Evolutionary conservation across 306 rosid species (phyloP).

Genomic region (Corylus americana): DNA sequence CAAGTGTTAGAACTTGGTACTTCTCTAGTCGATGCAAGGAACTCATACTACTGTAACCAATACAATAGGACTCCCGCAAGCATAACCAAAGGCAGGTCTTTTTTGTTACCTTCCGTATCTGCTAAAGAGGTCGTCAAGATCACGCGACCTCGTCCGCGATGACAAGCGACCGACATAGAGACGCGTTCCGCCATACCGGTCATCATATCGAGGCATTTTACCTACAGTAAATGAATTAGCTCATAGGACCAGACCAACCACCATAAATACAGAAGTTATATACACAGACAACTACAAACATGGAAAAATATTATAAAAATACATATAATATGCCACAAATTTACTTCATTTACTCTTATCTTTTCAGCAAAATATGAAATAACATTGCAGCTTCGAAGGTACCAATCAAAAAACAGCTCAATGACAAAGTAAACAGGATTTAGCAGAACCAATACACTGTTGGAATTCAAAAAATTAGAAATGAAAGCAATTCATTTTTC

Average conservation of each 20-base stretch:
- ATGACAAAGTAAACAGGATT: too few species aligned
- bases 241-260: not conserved
- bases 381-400: not conserved
- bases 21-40: not conserved
- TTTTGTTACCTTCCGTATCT: constrained; percentile 68
- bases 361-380: not conserved
- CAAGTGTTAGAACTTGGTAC: not conserved
- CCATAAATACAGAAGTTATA: not conserved
- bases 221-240: constrained; percentile 12
- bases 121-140: constrained; percentile 65
- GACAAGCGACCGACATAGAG: constrained; percentile 76
- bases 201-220: constrained; percentile 80
- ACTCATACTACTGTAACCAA: constrained; percentile 6
- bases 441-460: too few species aligned
- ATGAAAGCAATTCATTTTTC: not conserved
- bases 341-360: not conserved
- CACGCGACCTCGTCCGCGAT: constrained; percentile 67
- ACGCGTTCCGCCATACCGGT: constrained; percentile 64
- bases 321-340: not conserved
- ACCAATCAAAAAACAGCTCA: not conserved
- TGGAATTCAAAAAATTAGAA: too few species aligned
- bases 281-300: not conserved
- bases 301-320: not conserved
- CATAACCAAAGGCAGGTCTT: not conserved
- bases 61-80: not conserved